A percentile compares a stretch with the other conserved stretches of the same genome.
phyloP scores from a whole-genome alignment of 495 filamentous ascomycete genomes.

The Penicillium samsonianum region DNA sequence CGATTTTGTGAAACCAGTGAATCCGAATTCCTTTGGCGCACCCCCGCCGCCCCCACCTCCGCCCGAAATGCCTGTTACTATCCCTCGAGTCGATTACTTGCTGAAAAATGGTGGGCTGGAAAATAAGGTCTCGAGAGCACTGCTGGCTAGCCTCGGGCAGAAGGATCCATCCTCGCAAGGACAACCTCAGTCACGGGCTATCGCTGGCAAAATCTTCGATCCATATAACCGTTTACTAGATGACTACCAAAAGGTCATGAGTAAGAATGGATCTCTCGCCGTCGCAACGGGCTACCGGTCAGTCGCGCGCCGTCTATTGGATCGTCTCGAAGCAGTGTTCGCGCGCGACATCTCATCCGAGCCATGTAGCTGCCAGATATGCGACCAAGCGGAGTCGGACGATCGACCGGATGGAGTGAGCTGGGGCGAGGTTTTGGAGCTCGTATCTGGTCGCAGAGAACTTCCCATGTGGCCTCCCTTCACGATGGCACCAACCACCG shows the following conservation, averaged over 20 bases:
- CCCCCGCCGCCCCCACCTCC: constrained; percentile 85
- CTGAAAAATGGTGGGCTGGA: constrained; percentile 80
- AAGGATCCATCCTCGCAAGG: constrained; percentile 46
- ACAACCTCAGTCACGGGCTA: constrained; percentile 35
- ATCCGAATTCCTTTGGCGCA: constrained; percentile 33
- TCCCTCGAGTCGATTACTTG: constrained; percentile 86
- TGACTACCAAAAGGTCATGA: constrained; percentile 79
- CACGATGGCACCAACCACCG: constrained; percentile 55
- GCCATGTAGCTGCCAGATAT: constrained; percentile 78
- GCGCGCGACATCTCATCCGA: constrained; percentile 84
- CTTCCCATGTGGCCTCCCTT: constrained; percentile 89
- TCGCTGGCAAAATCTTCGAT: constrained; percentile 68
- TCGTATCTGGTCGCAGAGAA: constrained; percentile 82
- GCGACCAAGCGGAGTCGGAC: constrained; percentile 57
- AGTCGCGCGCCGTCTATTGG: constrained; percentile 87
- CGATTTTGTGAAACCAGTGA: constrained; percentile 46
- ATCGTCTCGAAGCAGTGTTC: constrained; percentile 91
- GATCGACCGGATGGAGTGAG: constrained; percentile 71
- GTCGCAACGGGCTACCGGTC: constrained; percentile 96
- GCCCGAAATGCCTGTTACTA: constrained; percentile 62
- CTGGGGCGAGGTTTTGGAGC: constrained; percentile 95
- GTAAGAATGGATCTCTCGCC: constrained; percentile 82
- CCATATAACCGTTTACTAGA: constrained; percentile 80
- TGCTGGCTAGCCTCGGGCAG: constrained; percentile 53
- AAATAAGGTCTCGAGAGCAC: constrained; percentile 61